Evolutionary conservation across 306 rosid genomes (phyloP).

Genomic region (Sophora flavescens): DNA sequence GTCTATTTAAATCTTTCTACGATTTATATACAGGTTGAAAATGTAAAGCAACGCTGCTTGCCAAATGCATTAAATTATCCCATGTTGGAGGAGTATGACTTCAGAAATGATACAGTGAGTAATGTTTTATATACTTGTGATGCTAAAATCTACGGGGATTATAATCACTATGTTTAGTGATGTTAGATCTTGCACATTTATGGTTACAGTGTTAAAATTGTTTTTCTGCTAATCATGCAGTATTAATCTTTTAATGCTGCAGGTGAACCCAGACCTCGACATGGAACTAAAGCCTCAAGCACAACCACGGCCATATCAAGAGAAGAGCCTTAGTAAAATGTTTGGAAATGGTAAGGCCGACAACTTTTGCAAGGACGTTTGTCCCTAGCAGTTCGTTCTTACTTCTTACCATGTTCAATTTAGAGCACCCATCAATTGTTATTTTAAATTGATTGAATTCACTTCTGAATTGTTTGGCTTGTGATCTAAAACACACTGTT

Average conservation of each 20-base stretch:
- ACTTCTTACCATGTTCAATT: slow-evolving; percentile 26
- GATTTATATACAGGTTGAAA: slow-evolving; percentile 78
- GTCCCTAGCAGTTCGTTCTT: slow-evolving; percentile 30
- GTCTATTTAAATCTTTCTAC: slow-evolving; percentile 2
- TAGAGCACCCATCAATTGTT: slow-evolving; percentile 11
- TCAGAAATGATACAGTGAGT: slow-evolving; percentile 95
- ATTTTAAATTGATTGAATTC: slow-evolving; percentile 22
- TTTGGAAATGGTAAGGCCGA: slow-evolving; percentile 89
- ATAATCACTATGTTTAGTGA: slow-evolving; percentile 18
- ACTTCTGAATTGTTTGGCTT: slow-evolving; percentile 14
- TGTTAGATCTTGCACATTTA: slow-evolving; percentile 29
- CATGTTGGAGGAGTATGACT: slow-evolving; percentile 98
- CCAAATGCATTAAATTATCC: slow-evolving; percentile 95
- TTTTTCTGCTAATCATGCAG: slow-evolving; percentile 24
- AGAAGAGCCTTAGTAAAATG: slow-evolving; percentile 98
- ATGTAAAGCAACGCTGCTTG: slow-evolving; percentile 96
- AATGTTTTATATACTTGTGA: slow-evolving; percentile 31
- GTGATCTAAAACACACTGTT: background rate
- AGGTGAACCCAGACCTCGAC: slow-evolving; percentile 97
- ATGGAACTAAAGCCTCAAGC: slow-evolving; percentile 98
- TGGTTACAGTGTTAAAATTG: slow-evolving; percentile 36
- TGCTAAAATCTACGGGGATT: slow-evolving; percentile 31
- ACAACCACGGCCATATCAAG: slow-evolving; percentile 98
- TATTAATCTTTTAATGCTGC: slow-evolving; percentile 42
- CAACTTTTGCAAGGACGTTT: slow-evolving; percentile 34